Percentiles rank a stretch among this genome's conserved stretches.
phyloP scores from a whole-genome alignment of 2,329 filamentous ascomycete species.

The Aspergillus sp. region DNA sequence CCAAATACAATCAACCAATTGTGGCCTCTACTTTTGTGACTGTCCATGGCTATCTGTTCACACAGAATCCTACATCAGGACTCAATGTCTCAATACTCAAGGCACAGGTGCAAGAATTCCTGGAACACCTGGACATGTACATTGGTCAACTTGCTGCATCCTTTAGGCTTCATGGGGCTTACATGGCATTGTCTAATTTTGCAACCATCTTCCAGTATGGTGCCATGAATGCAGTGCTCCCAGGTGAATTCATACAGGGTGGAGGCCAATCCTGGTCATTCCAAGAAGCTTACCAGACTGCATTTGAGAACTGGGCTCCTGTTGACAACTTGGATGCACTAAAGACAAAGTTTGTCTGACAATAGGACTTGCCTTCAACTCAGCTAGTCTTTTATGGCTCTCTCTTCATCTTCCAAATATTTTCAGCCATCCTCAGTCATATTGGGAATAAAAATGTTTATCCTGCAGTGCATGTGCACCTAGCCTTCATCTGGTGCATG shows the following conservation, averaged over 20 bases:
- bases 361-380: constrained; percentile 9
- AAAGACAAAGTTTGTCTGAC: constrained; percentile 7
- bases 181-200: constrained; percentile 48
- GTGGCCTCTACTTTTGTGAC: too few species aligned
- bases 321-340: constrained; percentile 6
- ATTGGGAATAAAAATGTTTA: constrained; percentile 45
- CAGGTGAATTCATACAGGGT: constrained; percentile 17
- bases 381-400: constrained; percentile 31
- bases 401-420: constrained; percentile 35
- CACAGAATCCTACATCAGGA: too few species aligned
- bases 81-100: too few species aligned
- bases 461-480: too few species aligned
- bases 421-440: constrained; percentile 39
- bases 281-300: constrained; percentile 8
- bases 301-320: constrained; percentile 16
- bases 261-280: constrained; percentile 5
- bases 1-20: constrained; percentile 22
- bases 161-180: constrained; percentile 48
- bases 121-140: constrained; percentile 43
- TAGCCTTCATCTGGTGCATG: constrained; percentile 45
- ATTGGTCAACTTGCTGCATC: constrained; percentile 40
- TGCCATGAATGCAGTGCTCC: constrained; percentile 25
- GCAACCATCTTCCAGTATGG: constrained; percentile 52
- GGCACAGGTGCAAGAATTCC: too few species aligned
- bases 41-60: too few species aligned